phyloP scores from a whole-genome alignment of 2,329 filamentous ascomycete genomes.

The Zalaria sp. region DNA sequence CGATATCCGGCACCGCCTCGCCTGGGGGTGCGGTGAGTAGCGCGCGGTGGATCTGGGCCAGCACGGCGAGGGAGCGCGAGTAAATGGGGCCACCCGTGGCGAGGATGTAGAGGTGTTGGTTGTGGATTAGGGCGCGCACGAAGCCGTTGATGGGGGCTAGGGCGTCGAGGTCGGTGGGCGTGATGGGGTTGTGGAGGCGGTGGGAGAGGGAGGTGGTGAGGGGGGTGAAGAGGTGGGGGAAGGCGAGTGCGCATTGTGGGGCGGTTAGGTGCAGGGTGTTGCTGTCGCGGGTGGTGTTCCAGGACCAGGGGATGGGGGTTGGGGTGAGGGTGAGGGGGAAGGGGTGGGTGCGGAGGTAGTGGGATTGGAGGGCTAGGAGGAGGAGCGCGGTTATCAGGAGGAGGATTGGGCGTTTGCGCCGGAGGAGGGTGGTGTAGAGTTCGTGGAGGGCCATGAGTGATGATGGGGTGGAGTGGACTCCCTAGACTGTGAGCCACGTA shows the following conservation, averaged over 20 bases:
- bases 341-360: no score
- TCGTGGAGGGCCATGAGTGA: no score
- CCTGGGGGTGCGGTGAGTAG: conserved; percentile 24
- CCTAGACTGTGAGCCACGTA: no score
- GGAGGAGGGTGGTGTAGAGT: no score
- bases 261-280: conserved; percentile 8
- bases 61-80: conserved; percentile 3
- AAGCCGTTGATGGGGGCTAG: background rate
- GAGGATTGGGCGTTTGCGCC: no score
- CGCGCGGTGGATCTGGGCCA: conserved; percentile 34
- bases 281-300: background rate
- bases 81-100: conserved; percentile 1
- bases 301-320: background rate
- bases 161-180: background rate
- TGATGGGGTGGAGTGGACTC: no score
- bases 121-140: conserved; percentile 3
- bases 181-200: background rate
- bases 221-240: conserved; percentile 17
- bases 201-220: conserved; percentile 22
- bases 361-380: no score
- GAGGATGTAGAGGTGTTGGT: conserved; percentile 5
- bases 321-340: no score
- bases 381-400: no score
- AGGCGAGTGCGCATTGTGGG: conserved; percentile 16
- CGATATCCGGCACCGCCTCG: conserved; percentile 29